Base-by-base conservation (phyloP, 768 basidiomycete species). In the Amanita molliuscula region DNA sequence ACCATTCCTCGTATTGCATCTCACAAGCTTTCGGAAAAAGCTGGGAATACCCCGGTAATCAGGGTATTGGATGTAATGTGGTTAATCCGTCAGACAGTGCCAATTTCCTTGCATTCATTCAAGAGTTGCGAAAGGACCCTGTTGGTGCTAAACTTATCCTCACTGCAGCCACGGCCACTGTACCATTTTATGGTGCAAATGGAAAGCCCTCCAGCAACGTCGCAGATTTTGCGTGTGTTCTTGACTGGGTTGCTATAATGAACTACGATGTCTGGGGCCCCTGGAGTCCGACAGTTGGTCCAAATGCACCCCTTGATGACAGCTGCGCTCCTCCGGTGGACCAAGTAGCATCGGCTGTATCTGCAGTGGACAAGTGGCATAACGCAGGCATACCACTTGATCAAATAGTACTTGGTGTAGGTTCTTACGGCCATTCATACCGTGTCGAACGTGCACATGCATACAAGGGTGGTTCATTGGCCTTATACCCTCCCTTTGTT, bases 261-360 rank as follows among this genome's bases (percentile, higher is more conserved):
- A 82, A 83, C 66, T 87, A 87, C 60, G 84, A 85, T 53, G 60
- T 86, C 41, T 82, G 71, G 66, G 81, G 82, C 25, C 64, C 75
- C 4, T 85, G 80, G 77, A 79, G 74, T 62, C 62, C 70, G 57
- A 62, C 79, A 49, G 71, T 81, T 40, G 94, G 93, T 1, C 85
- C 94, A 9, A 95, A 94, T 63, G 82, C 93, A 3, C 92, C 94
- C 6, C 75, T 96, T n/a, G 69, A 82, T 38, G 82, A 95, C 64
- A 72, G 76, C 1, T 97, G 94, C 60, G 78, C 81, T 0, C 57
- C 78, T 29, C 62, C 77, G 7, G 60, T 64, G 6, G 71, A 78
- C 50, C 82, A 82, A 51, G 68, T 71, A 21, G 90, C 88, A 4
- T 94, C 89, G 50, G 92, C 88, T 9, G 70, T 74, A 4, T 79